A percentile compares a stretch with the other conserved stretches of the same genome.
Evolutionary conservation across 2,329 filamentous ascomycete species (phyloP).

Genomic region (Xenoacremonium recifei): DNA sequence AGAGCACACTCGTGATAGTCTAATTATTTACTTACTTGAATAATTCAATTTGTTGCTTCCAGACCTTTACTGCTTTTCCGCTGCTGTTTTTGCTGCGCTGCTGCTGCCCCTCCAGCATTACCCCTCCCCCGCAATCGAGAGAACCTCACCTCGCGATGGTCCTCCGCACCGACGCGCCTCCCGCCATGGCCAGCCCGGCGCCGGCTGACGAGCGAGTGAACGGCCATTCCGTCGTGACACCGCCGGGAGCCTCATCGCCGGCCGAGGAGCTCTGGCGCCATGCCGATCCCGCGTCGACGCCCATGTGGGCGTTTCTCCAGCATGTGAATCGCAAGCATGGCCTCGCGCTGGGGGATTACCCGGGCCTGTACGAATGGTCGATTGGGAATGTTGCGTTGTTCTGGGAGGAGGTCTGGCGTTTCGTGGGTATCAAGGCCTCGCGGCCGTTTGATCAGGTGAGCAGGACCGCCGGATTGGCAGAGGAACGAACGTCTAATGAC

Average conservation of each 20-base stretch:
- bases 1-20: too few species aligned
- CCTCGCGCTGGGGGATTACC: constrained; percentile 63
- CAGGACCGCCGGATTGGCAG: too few species aligned
- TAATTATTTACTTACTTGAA: too few species aligned
- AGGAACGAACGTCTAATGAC: too few species aligned
- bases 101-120: too few species aligned
- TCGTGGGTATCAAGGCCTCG: constrained; percentile 72
- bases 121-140: not conserved
- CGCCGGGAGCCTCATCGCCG: constrained; percentile 4
- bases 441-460: constrained; percentile 59
- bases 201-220: constrained; percentile 18
- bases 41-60: too few species aligned
- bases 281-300: constrained; percentile 62
- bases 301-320: constrained; percentile 71
- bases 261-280: constrained; percentile 68
- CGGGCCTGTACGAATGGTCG: constrained; percentile 83
- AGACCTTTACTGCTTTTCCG: too few species aligned
- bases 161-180: constrained; percentile 2
- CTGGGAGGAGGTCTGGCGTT: constrained; percentile 85
- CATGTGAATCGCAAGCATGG: constrained; percentile 66
- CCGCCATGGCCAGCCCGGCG: constrained; percentile 24
- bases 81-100: too few species aligned
- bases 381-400: constrained; percentile 72
- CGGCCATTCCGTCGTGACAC: constrained; percentile 15
- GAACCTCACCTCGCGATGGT: constrained; percentile 5